Conservation (phyloP, 306 rosid genomes). For the Prunus dulcis region DNA sequence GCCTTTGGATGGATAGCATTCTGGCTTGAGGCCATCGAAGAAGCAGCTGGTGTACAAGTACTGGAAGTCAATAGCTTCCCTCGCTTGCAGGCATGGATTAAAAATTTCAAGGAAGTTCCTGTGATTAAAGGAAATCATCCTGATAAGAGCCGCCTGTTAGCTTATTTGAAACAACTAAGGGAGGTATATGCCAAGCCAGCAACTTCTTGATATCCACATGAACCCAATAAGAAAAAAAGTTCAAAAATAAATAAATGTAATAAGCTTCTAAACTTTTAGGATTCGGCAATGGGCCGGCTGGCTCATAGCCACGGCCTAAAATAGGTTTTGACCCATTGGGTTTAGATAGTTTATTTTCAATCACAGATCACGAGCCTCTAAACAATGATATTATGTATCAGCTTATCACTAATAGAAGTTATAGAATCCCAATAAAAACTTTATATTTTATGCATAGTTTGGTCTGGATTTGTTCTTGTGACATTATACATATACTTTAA, state of each 20-base stretch:
- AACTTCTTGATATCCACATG: neutral
- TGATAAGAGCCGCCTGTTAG: neutral
- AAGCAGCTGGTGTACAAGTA: slow-evolving; percentile 16
- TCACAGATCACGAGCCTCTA: no score
- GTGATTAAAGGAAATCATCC: slow-evolving; percentile 4
- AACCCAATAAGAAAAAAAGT: no score
- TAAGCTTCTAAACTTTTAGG: no score
- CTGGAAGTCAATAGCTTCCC: slow-evolving; percentile 1
- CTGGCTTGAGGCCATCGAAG: neutral
- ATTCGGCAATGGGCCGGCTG: no score
- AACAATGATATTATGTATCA: no score
- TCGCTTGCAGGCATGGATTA: slow-evolving; percentile 20
- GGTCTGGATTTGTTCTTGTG: neutral
- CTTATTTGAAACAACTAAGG: neutral
- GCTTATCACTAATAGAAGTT: no score
- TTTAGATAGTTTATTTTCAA: no score
- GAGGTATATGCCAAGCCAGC: neutral
- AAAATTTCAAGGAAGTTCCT: slow-evolving; percentile 4
- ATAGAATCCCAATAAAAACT: neutral
- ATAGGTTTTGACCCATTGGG: no score
- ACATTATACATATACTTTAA: neutral
- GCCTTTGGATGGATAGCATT: slow-evolving; percentile 10
- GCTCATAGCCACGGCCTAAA: no score
- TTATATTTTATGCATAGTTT: no score
- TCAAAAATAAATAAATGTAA: no score